These are phyloP conservation scores for Pogostemon cablin DNA, from an alignment of 257 asterid genomes.

Conservation along the genomic window DNA sequence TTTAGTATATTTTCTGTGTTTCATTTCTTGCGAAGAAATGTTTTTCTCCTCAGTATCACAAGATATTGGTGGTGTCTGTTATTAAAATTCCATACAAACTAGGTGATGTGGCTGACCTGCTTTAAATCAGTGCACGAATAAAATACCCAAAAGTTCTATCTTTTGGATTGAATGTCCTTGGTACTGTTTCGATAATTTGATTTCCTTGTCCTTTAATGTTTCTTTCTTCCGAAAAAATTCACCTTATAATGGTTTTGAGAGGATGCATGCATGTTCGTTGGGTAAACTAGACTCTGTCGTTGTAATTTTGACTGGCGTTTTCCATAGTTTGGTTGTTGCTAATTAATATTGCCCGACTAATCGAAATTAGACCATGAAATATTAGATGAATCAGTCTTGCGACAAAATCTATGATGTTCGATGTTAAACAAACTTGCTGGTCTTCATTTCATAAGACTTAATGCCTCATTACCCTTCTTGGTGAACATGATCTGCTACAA, in stretches of 20 bases:
- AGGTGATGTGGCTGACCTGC: not conserved
- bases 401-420: not conserved
- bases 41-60: not conserved
- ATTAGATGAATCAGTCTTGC: not conserved
- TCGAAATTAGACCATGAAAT: not conserved
- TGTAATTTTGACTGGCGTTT: not conserved
- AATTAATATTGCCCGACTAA: no score
- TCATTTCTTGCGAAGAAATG: not conserved
- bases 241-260: not conserved
- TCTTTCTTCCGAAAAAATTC: not conserved
- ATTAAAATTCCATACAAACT: not conserved
- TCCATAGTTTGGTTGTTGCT: not conserved
- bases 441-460: not conserved
- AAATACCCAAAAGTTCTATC: not conserved
- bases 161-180: not conserved
- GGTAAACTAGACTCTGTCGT: not conserved
- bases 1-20: slow-evolving; percentile 1
- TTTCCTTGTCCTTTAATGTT: not conserved
- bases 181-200: not conserved
- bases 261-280: not conserved
- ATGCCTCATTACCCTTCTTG: not conserved
- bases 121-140: not conserved
- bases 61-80: not conserved
- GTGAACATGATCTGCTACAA: not conserved
- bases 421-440: not conserved